Conservation (phyloP, 345 rosid genomes). For the Turnera subulata region DNA sequence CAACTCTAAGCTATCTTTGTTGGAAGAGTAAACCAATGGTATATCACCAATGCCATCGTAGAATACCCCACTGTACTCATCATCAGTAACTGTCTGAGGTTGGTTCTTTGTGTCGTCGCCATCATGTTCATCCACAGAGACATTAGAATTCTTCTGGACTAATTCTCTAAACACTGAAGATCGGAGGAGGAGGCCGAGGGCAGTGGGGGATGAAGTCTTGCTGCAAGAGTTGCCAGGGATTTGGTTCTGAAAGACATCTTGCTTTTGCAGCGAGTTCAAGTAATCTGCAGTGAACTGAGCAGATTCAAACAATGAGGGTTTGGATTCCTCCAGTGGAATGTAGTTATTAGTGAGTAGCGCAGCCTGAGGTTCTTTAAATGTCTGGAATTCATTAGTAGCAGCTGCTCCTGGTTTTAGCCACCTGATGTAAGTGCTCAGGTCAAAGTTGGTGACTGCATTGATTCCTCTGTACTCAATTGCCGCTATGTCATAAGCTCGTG, state of each 20-base stretch:
- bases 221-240: slow-evolving; percentile 11
- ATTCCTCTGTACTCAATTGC: slow-evolving; percentile 52
- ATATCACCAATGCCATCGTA: slow-evolving; percentile 27
- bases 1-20: slow-evolving; percentile 24
- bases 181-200: slow-evolving; percentile 50
- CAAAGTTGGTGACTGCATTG: slow-evolving; percentile 54
- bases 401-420: slow-evolving; percentile 44
- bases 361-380: slow-evolving; percentile 17
- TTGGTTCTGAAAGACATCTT: slow-evolving; percentile 21
- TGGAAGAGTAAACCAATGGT: slow-evolving; percentile 31
- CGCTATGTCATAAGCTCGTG: slow-evolving; percentile 48
- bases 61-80: slow-evolving; percentile 38
- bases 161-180: slow-evolving; percentile 54
- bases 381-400: slow-evolving; percentile 19
- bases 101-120: slow-evolving; percentile 33
- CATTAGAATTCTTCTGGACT: slow-evolving; percentile 44
- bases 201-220: slow-evolving; percentile 45
- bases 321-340: slow-evolving; percentile 31
- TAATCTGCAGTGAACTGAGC: slow-evolving; percentile 24
- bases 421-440: slow-evolving; percentile 43
- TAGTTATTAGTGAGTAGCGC: slow-evolving; percentile 11
- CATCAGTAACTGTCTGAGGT: slow-evolving; percentile 26
- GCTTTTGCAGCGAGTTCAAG: slow-evolving; percentile 20
- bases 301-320: slow-evolving; percentile 18
- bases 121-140: slow-evolving; percentile 28